Percentiles rank a stretch among this genome's conserved stretches.
Conservation (phyloP, 2,329 filamentous ascomycete genomes). For the Oidium heveae region DNA sequence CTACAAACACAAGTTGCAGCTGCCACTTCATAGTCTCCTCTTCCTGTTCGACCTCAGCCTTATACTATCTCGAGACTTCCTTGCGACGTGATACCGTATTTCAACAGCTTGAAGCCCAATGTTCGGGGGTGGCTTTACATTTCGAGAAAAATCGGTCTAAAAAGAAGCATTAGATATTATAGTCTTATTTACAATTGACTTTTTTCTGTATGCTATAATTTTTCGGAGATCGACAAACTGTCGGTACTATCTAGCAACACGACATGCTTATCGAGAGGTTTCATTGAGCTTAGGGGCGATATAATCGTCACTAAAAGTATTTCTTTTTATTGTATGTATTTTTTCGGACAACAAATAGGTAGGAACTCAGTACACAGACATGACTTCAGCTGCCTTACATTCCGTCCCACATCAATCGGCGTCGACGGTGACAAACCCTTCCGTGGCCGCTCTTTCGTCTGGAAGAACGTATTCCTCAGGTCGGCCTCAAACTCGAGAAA, state of each 20-base stretch:
- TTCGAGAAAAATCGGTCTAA: neutral
- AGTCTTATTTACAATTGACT: neutral
- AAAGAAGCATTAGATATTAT: neutral
- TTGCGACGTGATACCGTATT: neutral
- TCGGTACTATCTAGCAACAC: slow-evolving; percentile 9
- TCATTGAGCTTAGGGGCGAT: slow-evolving; percentile 17
- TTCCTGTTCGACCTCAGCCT: neutral
- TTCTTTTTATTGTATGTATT: neutral
- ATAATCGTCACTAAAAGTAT: slow-evolving; percentile 7
- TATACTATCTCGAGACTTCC: neutral
- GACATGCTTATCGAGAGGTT: slow-evolving; percentile 20
- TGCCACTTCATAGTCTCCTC: neutral
- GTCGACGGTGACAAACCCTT: slow-evolving; percentile 21
- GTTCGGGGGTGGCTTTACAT: no score
- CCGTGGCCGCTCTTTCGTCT: slow-evolving; percentile 20
- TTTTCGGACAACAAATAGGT: neutral
- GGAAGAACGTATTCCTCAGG: slow-evolving; percentile 28
- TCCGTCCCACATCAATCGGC: slow-evolving; percentile 28
- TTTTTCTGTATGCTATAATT: neutral
- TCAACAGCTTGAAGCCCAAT: neutral
- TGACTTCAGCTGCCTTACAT: slow-evolving; percentile 40
- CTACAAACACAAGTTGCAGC: neutral
- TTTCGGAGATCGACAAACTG: neutral
- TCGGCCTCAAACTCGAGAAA: slow-evolving; percentile 27
- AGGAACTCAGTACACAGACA: slow-evolving; percentile 17